Evolutionary conservation across 805 yeast genomes (phyloP), one percentile per base, ranked within the genome.

Genomic region (Wickerhamomyces ciferrii): DNA sequence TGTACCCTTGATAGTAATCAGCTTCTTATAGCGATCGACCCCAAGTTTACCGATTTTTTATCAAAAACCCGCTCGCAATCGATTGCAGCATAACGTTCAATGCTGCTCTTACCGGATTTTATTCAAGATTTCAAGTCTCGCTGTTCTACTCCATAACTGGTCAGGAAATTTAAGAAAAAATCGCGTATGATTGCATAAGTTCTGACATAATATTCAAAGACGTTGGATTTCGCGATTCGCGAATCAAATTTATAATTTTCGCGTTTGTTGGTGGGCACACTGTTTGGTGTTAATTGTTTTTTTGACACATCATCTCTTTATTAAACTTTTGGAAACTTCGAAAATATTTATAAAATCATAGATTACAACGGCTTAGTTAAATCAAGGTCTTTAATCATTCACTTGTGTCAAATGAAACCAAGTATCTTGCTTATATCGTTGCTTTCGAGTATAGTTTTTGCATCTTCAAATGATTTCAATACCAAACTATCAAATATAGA

Each of bases 401-500:
- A n/a, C n/a, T n/a, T n/a, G n/a, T n/a, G n/a, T n/a, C 31, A 4
- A n/a, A 29, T 29, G 34, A 25, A 38, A 10, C 25, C 35, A 18
- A 25, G 32, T 25, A 25, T 36, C 9, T 19, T 34, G 15, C 18
- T 42, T 18, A 15, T 38, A 25, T 31, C 37, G 4, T 14, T 42
- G 10, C 14, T 42, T 10, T 21, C 35, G 13, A 5, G 23, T 20
- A 19, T 23, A 32, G 24, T 40, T 24, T 4, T 25, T 39, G 19
- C 35, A 10, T 7, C 38, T 3, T 13, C 38, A 11, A 17, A 42
- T 15, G 53, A 53, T 37, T 51, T 53, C 43, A 47, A 48, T 14
- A 37, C 42, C 2, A 45, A 48, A 20, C 35, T 58, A n/a, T 35
- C 49, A 2, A 32, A 49, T 15, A 48, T 55, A 2, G 62, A 58